These are phyloP conservation scores for Raddia guianensis DNA, from an alignment of 176 grass and related monocot genomes.

Conservation along the genomic window DNA sequence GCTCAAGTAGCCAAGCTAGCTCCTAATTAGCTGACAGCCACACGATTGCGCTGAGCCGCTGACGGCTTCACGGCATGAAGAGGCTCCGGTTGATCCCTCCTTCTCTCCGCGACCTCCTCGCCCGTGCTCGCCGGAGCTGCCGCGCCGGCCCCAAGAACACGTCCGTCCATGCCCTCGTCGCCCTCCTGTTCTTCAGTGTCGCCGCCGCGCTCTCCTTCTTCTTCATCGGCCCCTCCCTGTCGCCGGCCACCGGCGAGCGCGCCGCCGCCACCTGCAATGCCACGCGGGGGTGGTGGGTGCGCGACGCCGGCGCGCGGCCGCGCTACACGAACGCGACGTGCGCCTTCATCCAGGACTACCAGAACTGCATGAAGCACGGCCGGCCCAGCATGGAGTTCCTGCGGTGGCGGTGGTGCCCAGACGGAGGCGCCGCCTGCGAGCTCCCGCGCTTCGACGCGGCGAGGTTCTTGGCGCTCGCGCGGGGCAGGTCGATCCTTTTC, in stretches of 20 bases:
- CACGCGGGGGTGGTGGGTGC: constrained; percentile 50
- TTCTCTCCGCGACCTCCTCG: constrained; percentile 24
- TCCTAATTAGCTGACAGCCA: background rate
- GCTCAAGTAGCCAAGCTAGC: background rate
- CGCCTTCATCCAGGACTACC: constrained; percentile 58
- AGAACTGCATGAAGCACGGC: constrained; percentile 71
- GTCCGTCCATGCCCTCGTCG: background rate
- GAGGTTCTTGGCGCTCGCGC: constrained; percentile 44
- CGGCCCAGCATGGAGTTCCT: constrained; percentile 54
- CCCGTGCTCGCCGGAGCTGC: constrained; percentile 12
- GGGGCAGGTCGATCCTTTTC: constrained; percentile 53
- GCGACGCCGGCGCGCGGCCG: constrained; percentile 22
- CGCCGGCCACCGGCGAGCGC: background rate
- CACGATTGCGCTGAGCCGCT: too few relatives aligned
- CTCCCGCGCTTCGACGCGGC: constrained; percentile 41
- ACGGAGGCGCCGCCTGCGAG: background rate
- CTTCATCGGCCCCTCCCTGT: background rate
- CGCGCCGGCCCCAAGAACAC: background rate
- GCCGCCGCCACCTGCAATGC: constrained; percentile 11
- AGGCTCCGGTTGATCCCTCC: background rate
- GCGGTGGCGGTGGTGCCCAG: constrained; percentile 59
- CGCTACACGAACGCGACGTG: constrained; percentile 62
- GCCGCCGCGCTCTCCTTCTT: constrained; percentile 11
- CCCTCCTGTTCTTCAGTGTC: constrained; percentile 22
- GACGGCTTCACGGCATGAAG: background rate